A percentile compares a stretch with the other conserved stretches of the same genome.
These are phyloP conservation scores for Phaeoacremonium minimum DNA, from an alignment of 2,329 filamentous ascomycete genomes.

Conservation along the genomic window DNA sequence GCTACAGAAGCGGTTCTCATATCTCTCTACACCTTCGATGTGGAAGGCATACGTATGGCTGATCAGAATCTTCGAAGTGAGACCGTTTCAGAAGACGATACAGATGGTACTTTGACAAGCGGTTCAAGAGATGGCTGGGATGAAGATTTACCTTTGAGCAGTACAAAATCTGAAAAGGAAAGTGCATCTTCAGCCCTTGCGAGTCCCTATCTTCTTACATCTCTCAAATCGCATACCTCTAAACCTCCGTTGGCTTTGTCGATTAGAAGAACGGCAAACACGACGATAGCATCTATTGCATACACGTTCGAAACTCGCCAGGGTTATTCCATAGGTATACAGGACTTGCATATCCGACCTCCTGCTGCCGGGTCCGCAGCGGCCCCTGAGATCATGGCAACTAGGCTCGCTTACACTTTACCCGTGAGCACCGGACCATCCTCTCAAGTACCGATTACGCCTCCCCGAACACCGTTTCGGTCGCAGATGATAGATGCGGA, in stretches of 20 bases:
- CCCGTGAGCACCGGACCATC: slow-evolving; percentile 18
- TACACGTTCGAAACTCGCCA: slow-evolving; percentile 76
- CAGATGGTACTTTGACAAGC: too few species aligned
- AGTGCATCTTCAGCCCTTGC: slow-evolving; percentile 13
- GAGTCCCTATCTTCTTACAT: slow-evolving; percentile 63
- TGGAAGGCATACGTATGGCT: slow-evolving; percentile 13
- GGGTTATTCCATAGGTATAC: slow-evolving; percentile 88
- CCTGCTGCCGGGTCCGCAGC: slow-evolving; percentile 8
- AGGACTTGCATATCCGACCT: slow-evolving; percentile 68
- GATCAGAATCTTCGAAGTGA: too few species aligned
- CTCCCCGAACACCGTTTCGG: neutral
- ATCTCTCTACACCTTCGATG: slow-evolving; percentile 68
- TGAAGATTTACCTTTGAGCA: too few species aligned
- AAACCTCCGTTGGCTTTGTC: slow-evolving; percentile 78
- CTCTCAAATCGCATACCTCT: slow-evolving; percentile 75
- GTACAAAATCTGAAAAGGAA: too few species aligned
- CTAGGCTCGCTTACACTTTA: slow-evolving; percentile 33
- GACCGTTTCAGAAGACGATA: too few species aligned
- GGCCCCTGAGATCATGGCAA: slow-evolving; percentile 28
- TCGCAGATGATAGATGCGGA: too few species aligned
- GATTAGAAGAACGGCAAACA: slow-evolving; percentile 60
- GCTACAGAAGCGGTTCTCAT: slow-evolving; percentile 72
- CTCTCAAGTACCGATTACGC: neutral
- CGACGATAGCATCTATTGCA: slow-evolving; percentile 76
- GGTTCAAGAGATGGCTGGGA: too few species aligned